These are phyloP conservation scores for Aureobasidium melanogenum DNA, from an alignment of 2,329 filamentous ascomycete genomes.

Conservation along the genomic window DNA sequence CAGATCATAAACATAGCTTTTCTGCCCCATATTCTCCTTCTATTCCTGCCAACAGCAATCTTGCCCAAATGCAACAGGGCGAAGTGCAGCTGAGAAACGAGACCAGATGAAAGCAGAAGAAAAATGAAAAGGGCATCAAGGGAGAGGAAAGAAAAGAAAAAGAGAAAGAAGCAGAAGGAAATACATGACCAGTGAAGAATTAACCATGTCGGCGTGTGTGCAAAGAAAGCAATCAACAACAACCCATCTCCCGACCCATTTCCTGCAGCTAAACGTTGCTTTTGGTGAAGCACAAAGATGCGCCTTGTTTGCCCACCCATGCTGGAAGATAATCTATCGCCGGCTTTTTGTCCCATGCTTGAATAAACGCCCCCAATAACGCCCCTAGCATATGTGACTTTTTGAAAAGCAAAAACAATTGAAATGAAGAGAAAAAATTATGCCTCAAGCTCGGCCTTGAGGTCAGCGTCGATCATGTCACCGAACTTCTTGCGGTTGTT, in stretches of 20 bases:
- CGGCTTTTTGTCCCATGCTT: constrained; percentile 10
- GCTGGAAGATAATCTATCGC: constrained; percentile 10
- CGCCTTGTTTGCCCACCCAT: constrained; percentile 10
- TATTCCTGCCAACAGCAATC: constrained; percentile 5
- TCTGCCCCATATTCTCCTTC: neutral
- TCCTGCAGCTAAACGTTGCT: constrained; percentile 9
- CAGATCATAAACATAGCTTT: constrained; percentile 9
- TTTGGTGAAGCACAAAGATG: constrained; percentile 10
- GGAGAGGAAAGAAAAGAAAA: neutral
- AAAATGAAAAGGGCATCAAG: neutral
- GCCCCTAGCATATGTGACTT: constrained; percentile 1
- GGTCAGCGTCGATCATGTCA: constrained; percentile 37
- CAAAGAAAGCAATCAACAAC: constrained; percentile 4
- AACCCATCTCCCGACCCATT: neutral
- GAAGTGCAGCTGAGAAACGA: neutral
- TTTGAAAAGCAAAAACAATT: neutral
- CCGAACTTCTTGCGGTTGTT: constrained; percentile 50
- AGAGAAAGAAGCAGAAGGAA: neutral
- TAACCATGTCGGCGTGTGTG: constrained; percentile 6
- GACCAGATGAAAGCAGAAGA: neutral
- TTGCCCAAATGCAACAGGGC: constrained; percentile 2
- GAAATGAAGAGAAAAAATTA: neutral
- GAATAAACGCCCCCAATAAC: neutral
- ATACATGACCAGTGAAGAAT: neutral
- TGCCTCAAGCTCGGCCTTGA: constrained; percentile 10